Evolutionary conservation across 352 stramenopile species (phyloP).

Genomic region (Hyaloperonospora brassicae): DNA sequence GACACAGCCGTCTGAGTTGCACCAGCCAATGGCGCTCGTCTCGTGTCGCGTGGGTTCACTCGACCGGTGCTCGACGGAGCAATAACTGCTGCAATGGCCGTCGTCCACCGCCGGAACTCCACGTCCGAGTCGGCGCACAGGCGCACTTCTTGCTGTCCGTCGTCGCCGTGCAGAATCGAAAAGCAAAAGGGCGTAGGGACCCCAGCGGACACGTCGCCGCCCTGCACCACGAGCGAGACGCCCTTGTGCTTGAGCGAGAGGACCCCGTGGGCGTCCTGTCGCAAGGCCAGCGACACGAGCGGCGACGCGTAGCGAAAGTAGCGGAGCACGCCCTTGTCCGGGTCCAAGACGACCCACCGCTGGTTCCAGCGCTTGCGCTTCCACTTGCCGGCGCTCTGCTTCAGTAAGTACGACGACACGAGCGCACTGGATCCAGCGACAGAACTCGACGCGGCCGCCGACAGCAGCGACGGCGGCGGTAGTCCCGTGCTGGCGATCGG

Average conservation of each 20-base stretch:
- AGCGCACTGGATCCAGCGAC: background rate
- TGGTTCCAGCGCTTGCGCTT: slow-evolving; percentile 76
- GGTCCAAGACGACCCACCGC: slow-evolving; percentile 72
- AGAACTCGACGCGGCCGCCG: too few species aligned
- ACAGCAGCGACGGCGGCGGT: too few species aligned
- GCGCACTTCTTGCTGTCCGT: slow-evolving; percentile 34
- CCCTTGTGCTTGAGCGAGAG: slow-evolving; percentile 37
- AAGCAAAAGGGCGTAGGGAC: slow-evolving; percentile 82
- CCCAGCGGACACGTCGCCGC: slow-evolving; percentile 42
- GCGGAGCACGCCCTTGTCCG: slow-evolving; percentile 47
- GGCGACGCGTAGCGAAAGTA: slow-evolving; percentile 70
- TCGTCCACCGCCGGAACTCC: slow-evolving; percentile 73
- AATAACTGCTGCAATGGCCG: slow-evolving; percentile 59
- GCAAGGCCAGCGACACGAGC: slow-evolving; percentile 39
- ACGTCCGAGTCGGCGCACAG: slow-evolving; percentile 62
- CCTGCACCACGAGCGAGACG: slow-evolving; percentile 61
- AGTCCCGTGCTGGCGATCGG: too few species aligned
- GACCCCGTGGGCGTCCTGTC: slow-evolving; percentile 51
- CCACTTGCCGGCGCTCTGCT: slow-evolving; percentile 74
- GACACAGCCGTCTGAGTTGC: too few species aligned
- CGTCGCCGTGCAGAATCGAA: slow-evolving; percentile 28
- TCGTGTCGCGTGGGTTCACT: too few species aligned
- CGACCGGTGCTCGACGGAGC: slow-evolving; percentile 24
- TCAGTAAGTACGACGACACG: slow-evolving; percentile 53
- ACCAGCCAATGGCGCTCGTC: too few species aligned